Base-by-base conservation (phyloP, 2,329 filamentous ascomycete species). In the Neofusicoccum cordaticola region DNA sequence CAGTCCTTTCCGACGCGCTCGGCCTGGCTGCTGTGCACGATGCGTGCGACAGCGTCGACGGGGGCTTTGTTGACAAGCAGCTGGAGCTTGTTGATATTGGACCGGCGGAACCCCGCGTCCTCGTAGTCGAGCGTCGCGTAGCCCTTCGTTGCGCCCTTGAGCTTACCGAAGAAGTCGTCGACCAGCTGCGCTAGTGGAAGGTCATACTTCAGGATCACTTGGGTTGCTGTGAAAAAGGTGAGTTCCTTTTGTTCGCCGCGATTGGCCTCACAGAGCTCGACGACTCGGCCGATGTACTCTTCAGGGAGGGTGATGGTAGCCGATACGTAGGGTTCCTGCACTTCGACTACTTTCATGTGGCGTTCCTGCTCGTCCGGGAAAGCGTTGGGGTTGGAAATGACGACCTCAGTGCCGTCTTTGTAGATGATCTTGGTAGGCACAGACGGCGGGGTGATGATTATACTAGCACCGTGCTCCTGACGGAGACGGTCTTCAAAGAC, bases 61-160 rank as follows among this genome's bases (percentile, higher is more conserved):
- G 95, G 91, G 31, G 86, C 84, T 76, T 95, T 96, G 78, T 99
- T 99, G 68, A 99, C 94, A 7, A 98, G 85, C 2, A 99, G 83
- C 75, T 97, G 93, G 41, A 99, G 84, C 78, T 97, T 98, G 67
- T 92, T 87, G 45, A 99, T 88, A 67, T 88, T 88, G 72, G 90
- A 92, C 66, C 86, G 80, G 22, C 90, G 87, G 86, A 93, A 99
- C 0, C 91, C 94, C 0, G 93, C 90, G 71, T 99, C 95, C 79
- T 99, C 95, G 75, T 99, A 99, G 77, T 99, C 95, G 4, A 99
- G 85, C 41, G 91, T 95, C 0, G 95, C 95, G 71, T 99, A 99
- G 11, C 95, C 95, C 76, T 97, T 97, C 62, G 93, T 97, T 0
- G 88, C 86, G 42, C 93, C 92, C 77, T 99, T 99, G 62, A 99